Base-by-base conservation (phyloP, 352 stramenopile genomes). In the Pythium grandisporangium region DNA sequence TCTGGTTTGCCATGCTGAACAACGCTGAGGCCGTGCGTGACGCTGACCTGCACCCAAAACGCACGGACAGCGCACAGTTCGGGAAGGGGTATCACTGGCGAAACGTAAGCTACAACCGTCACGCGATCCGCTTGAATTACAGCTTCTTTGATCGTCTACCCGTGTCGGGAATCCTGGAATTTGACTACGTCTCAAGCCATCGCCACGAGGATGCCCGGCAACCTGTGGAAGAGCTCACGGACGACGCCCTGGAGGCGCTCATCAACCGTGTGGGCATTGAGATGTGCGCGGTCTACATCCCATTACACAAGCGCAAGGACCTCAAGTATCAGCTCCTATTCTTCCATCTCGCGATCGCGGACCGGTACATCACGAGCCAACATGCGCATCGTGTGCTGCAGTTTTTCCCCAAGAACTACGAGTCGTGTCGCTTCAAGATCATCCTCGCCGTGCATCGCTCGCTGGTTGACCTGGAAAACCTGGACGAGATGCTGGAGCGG, bases 1-100 rank as follows among this genome's bases (percentile, higher is more conserved):
- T 88, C 14, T 83, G 69, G 69, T 84, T 88, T 37, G 63, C 74
- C 7, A 74, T 66, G 12, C 45, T 88, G 16, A 88, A 84, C 33
- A 59, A 59, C 2, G 37, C 58, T 13, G 65, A 84, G 17, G 61
- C 59, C 4, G 33, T 33, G 0, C 22, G 53, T 5, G 37, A 64
- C 2, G 16, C 38, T 0, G 61, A 65, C 19, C 48, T 58, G 21
- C 61, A 79, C 42, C 45, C 66, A 0, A 79, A 70, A 30, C 69
- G 66, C 8, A 77, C 64, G 3, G 72, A 84, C 48, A 67, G 54
- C 33, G 73, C 67, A 32, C 74, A 88, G 34, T 79, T 67, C 30
- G 70, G 69, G 11, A 71, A 63, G 26, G 66, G 54, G 0, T 70
- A 55, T 45, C 66, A 70, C 43, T 88, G 70, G 68, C 74, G 74